Evolutionary conservation across 2,329 filamentous ascomycete species (phyloP), one percentile per base, ranked within the genome.

Genomic region (Fusarium devonianum): DNA sequence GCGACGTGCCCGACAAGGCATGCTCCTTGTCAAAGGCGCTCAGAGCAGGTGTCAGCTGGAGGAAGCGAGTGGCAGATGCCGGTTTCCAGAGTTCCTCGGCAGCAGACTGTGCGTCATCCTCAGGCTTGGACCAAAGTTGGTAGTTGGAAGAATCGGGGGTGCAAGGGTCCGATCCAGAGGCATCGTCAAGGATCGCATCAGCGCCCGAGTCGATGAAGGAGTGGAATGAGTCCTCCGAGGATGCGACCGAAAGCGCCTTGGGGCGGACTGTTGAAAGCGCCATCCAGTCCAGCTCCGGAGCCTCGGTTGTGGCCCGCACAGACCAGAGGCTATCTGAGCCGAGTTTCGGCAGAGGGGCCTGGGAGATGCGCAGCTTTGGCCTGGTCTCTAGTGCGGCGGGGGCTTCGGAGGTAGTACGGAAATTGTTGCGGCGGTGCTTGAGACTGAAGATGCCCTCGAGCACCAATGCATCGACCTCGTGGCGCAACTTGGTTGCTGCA

Each of bases 271-370:
- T 55, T 29, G 63, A 64, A n/a, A 50, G 37, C 23, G 47, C 43
- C 28, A 66, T 49, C 64, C 63, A 66, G 51, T 66, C 51, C 10
- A 49, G 30, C 11, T 10, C 5, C 23, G 5, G 11, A n/a, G n/a
- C n/a, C 25, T 50, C 46, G 39, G 40, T 39, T 30, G 36, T 46
- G 58, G 42, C 29, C 29, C 40, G 63, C 63, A 66, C 63, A 46
- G 58, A 62, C 73, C 73, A 75, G 38, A 75, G 70, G 36, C 60
- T 62, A 48, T 64, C 63, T 36, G 72, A 73, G 26, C 47, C 60
- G 34, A 75, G 57, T 18, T 48, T 57, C 14, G 64, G 63, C 19
- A 74, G 59, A 45, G 65, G 54, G 29, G 62, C 58, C 35, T 64
- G 49, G 25, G 58, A 56, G 34, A 61, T 57, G 37, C 72, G 69